A percentile compares a stretch with the other conserved stretches of the same genome.
phyloP scores from a whole-genome alignment of 2,329 filamentous ascomycete species.

The Ilyonectria robusta region DNA sequence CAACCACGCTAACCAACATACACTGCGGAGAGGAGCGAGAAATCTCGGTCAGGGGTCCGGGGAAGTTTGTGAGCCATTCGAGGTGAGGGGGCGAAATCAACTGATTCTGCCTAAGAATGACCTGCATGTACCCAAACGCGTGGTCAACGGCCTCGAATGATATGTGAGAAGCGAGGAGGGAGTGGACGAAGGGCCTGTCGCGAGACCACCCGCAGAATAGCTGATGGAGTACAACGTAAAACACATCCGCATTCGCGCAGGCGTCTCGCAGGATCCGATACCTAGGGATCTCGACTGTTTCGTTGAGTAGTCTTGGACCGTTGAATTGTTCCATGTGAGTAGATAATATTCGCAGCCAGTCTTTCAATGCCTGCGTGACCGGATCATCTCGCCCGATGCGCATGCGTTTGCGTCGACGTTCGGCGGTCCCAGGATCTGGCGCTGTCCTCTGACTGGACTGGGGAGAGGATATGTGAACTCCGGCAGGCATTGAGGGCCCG shows the following conservation, averaged over 20 bases:
- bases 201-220: conserved; percentile 71
- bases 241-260: conserved; percentile 67
- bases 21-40: conserved; percentile 18
- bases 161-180: conserved; percentile 32
- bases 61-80: conserved; percentile 51
- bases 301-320: conserved; percentile 38
- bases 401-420: conserved; percentile 33
- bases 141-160: conserved; percentile 33
- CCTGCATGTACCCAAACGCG: conserved; percentile 40
- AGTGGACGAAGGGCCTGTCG: conserved; percentile 53
- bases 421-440: not conserved
- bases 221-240: conserved; percentile 78
- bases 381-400: conserved; percentile 25
- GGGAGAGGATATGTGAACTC: not conserved
- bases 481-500: not conserved
- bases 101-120: conserved; percentile 43
- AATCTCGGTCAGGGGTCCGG: conserved; percentile 33
- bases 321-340: conserved; percentile 42
- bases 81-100: conserved; percentile 42
- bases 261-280: conserved; percentile 70
- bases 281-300: conserved; percentile 61
- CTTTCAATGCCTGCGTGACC: not conserved
- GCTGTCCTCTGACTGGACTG: conserved; percentile 1
- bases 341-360: conserved; percentile 30
- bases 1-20: conserved; percentile 29